Base-by-base conservation (phyloP, 129 eudicot genomes). In the Logfia minima region DNA sequence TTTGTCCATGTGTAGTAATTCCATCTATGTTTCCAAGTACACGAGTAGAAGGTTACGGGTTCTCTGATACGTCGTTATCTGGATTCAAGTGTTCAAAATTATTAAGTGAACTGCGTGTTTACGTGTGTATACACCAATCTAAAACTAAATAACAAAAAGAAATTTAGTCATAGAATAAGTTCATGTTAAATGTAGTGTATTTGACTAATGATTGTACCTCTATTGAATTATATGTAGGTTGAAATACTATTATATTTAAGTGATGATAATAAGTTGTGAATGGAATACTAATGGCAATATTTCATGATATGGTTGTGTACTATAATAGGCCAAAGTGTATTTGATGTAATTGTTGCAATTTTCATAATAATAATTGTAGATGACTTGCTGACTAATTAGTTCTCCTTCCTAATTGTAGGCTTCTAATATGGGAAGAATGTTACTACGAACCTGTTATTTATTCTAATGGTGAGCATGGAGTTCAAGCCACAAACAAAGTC, bases 391-490 rank as follows among this genome's bases (percentile, higher is more conserved):
- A 64, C 35, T 72, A 79, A 73, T 65, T 17, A 35, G 11, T 51
- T 61, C 37, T 63, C 26, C 23, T 58, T 35, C 51, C 23, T 68
- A 5, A 70, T 75, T 70, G 71, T 90, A 94, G 98, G 87, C 91
- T 93, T 79, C 84, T 94, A 66, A 94, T 94, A 62, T 94, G 98
- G 97, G 98, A 94, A 86, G 97, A 91, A 73, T 90, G 92, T 81
- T 91, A 91, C 82, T 83, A 89, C 39, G 98, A 86, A 70, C 78
- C 92, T 2, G 61, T 82, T 31, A 39, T 82, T 7, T 86, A 68
- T 82, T 45, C 91, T 7, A 43, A 75, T 56, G 79, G 66, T 21
- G 81, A 78, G 24, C 83, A 74, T 52, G 92, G 79, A 69, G 75
- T 78, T 82, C 70, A 67, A 80, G 76, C 84, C 21, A 83, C 83